phyloP scores from a whole-genome alignment of 2,329 filamentous ascomycete genomes.

The Microcyclospora tardicrescens region DNA sequence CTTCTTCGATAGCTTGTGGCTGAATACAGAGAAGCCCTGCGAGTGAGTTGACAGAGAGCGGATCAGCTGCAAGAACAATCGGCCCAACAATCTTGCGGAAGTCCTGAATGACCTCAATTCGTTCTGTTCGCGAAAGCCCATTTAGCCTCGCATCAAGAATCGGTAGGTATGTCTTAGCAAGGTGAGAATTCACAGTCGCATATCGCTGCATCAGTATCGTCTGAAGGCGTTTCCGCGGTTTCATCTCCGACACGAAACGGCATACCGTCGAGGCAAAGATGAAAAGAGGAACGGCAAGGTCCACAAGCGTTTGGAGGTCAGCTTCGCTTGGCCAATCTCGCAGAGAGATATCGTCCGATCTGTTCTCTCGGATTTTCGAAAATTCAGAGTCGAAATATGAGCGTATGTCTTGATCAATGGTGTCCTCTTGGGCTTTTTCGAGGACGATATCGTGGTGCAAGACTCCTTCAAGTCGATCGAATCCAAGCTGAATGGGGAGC shows the following conservation, averaged over 20 bases:
- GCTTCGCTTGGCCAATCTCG: slow-evolving; percentile 14
- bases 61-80: slow-evolving; percentile 9
- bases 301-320: slow-evolving; percentile 10
- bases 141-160: no score
- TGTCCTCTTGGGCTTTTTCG: slow-evolving; percentile 8
- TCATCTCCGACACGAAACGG: slow-evolving; percentile 17
- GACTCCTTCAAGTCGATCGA: no score
- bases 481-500: slow-evolving; percentile 10
- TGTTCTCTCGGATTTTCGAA: slow-evolving; percentile 3
- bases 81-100: slow-evolving; percentile 12
- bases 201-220: background rate
- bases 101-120: slow-evolving; percentile 3
- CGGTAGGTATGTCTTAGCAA: slow-evolving; percentile 1
- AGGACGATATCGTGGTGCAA: slow-evolving; percentile 10
- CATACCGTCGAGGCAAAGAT: slow-evolving; percentile 19
- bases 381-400: slow-evolving; percentile 10
- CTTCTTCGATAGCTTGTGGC: slow-evolving; percentile 2
- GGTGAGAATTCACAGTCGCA: background rate
- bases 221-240: slow-evolving; percentile 1
- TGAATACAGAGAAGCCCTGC: slow-evolving; percentile 11
- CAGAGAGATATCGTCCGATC: background rate
- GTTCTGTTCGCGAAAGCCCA: no score
- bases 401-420: slow-evolving; percentile 18
- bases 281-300: slow-evolving; percentile 18
- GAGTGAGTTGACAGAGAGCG: slow-evolving; percentile 11